Base-by-base conservation (phyloP, 2,329 filamentous ascomycete genomes). In the Chrysosporium keratinophilum region DNA sequence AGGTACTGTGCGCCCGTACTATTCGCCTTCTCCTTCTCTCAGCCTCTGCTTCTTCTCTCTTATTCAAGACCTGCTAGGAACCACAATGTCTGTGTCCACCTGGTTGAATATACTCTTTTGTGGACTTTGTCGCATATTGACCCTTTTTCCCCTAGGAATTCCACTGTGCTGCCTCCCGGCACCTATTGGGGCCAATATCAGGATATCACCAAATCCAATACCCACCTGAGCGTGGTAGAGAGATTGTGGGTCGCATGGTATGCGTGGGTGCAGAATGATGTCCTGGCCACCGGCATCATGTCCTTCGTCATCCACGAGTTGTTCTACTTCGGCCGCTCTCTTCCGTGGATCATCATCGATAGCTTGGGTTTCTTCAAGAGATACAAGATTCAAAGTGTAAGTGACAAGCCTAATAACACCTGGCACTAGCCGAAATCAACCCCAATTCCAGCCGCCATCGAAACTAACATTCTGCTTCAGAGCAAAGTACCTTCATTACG, bases 171-270 rank as follows among this genome's bases (percentile, higher is more conserved):
- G 10, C 5, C 57, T 31, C 55, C 53, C 28, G 76, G 78, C 58
- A 79, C 79, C 46, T 85, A 84, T 69, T 83, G 80, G 81, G 78
- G 75, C 62, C 78, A 82, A 58, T 85, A 80, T 65, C 76, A 82
- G 56, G 78, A 82, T 62, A 79, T 85, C 59, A 78, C 79, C 20
- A 78, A 80, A 61, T 80, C 81, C 78, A 93, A 95, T 79, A 80
- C 94, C 55, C 81, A 89, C 62, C 82, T 98, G 66, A 96, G 88
- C 72, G 78, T 88, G 59, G 75, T 83, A 65, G 93, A 98, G 78
- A 84, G 84, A 67, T 77, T 95, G 61, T 98, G 93, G 93, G 85
- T 87, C 72, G 83, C 89, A 40, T 97, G 89, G 91, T 98, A 98
- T 71, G 81, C 91, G 14, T 98, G 84, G 79, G 95, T 97, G 85